Conservation (phyloP, 2,329 filamentous ascomycete genomes). For the Colletotrichum limetticola region DNA sequence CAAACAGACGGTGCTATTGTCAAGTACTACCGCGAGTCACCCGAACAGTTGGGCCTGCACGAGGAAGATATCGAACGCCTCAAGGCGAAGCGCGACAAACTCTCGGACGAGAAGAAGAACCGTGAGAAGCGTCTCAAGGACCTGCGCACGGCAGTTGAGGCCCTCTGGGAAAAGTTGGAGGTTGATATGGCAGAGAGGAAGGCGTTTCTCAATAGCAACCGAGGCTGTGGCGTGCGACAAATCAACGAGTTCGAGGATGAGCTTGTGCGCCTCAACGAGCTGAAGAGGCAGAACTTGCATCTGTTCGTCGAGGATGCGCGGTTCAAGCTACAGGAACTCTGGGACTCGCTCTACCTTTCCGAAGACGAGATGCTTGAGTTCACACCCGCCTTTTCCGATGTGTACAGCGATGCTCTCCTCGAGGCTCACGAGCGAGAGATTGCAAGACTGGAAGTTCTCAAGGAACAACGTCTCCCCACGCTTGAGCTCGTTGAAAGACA, state of each 20-base stretch:
- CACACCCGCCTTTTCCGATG: slow-evolving; percentile 94
- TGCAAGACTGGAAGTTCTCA: slow-evolving; percentile 79
- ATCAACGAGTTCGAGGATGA: slow-evolving; percentile 98
- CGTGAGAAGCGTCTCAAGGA: slow-evolving; percentile 83
- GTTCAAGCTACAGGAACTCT: slow-evolving; percentile 90
- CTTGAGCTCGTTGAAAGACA: slow-evolving; percentile 86
- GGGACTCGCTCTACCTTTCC: slow-evolving; percentile 93
- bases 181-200: slow-evolving; percentile 86
- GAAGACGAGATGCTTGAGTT: slow-evolving; percentile 99
- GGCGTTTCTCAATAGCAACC: slow-evolving; percentile 85
- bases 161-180: slow-evolving; percentile 87
- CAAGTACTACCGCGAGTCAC: slow-evolving; percentile 87
- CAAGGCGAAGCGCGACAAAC: slow-evolving; percentile 79
- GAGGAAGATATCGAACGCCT: slow-evolving; percentile 84
- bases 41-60: slow-evolving; percentile 93
- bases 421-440: slow-evolving; percentile 97
- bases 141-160: slow-evolving; percentile 81
- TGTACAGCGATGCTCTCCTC: slow-evolving; percentile 94
- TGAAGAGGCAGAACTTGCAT: slow-evolving; percentile 95
- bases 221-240: slow-evolving; percentile 88
- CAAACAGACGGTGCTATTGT: slow-evolving; percentile 91
- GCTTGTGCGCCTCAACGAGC: slow-evolving; percentile 83
- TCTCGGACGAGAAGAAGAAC: slow-evolving; percentile 87
- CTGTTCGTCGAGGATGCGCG: slow-evolving; percentile 96
- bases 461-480: slow-evolving; percentile 87